Conservation (phyloP, 768 basidiomycete genomes). For the Termitomyces heimii region DNA sequence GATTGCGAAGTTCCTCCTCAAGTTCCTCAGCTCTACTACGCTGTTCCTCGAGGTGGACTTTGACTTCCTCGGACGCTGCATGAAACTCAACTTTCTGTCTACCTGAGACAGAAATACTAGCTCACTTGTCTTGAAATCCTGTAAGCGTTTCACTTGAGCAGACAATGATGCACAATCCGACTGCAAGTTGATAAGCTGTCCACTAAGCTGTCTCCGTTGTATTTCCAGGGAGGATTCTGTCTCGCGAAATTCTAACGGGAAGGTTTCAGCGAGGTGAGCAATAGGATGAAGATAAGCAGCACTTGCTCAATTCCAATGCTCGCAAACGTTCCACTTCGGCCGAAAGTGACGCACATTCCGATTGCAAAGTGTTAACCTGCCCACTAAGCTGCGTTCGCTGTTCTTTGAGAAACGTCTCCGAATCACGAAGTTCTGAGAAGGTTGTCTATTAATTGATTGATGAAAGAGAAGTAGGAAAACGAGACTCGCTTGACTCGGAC, state of each 20-base stretch:
- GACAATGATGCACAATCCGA: slow-evolving; percentile 21
- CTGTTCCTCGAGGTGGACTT: slow-evolving; percentile 29
- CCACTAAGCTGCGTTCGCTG: slow-evolving; percentile 18
- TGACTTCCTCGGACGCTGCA: slow-evolving; percentile 26
- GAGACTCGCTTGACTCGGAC: slow-evolving; percentile 6
- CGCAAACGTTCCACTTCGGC: slow-evolving; percentile 22
- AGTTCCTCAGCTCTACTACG: slow-evolving; percentile 22
- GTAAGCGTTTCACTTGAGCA: slow-evolving; percentile 22
- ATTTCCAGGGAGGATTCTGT: slow-evolving; percentile 1
- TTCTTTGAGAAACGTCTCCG: neutral
- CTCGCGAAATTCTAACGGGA: neutral
- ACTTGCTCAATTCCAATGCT: neutral
- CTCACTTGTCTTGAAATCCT: slow-evolving; percentile 26
- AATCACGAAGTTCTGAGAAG: slow-evolving; percentile 1
- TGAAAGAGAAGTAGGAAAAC: neutral
- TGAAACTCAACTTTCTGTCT: neutral
- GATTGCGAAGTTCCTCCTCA: slow-evolving; percentile 22
- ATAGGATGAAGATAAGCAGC: neutral
- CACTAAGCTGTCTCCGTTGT: slow-evolving; percentile 18
- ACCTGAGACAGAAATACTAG: neutral
- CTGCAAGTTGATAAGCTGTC: slow-evolving; percentile 15
- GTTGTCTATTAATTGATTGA: neutral
- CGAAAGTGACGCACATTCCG: slow-evolving; percentile 20
- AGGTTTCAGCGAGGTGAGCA: neutral
- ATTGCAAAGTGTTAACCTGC: slow-evolving; percentile 16